Base-by-base conservation (phyloP, 2,329 filamentous ascomycete genomes). In the Juglanconis juglandina region DNA sequence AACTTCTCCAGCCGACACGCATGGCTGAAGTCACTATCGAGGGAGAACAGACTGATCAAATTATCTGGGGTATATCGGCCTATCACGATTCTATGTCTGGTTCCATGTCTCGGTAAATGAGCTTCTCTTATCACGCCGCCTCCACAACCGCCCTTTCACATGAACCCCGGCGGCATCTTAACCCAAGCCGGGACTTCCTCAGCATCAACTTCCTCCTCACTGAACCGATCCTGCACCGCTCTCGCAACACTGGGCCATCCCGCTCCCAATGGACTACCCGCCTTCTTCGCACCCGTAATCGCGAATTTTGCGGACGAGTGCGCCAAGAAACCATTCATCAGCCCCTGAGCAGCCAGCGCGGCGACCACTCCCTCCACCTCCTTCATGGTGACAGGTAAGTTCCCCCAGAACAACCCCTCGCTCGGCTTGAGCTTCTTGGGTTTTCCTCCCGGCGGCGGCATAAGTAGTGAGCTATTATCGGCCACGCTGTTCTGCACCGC, bases 311-410 rank as follows among this genome's bases (percentile, higher is more conserved):
- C 83, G 69, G 87, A 86, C 33, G 83, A 83, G 68, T 96, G 91
- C 14, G 90, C 90, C 34, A 97, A 83, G 69, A 93, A 97, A 1
- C 93, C 94, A 66, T 88, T 87, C 70, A 97, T 80, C 32, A 96
- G 78, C 0, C 90, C 91, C 73, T 96, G 91, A 53, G 89, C 86
- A 24, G 96, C 84, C 11, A 97, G 81, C 10, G 87, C 88, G 0
- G 90, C 85, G 11, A 96, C 81, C 53, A 91, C 86, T 49, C 86
- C 86, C 74, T 96, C 92, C n/a, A 96, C 79, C 66, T 91, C 88
- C 13, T 83, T 76, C 41, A 83, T 74, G 44, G 84, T 80, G 39
- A 87, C 78, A 63, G 78, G 71, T 63, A 82, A 80, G 68, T 89
- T 88, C 17, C 87, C 87, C 75, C 81, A 85, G n/a, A 88, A 72